Conservation (phyloP, 768 basidiomycete genomes). For the Paxillus involutus region DNA sequence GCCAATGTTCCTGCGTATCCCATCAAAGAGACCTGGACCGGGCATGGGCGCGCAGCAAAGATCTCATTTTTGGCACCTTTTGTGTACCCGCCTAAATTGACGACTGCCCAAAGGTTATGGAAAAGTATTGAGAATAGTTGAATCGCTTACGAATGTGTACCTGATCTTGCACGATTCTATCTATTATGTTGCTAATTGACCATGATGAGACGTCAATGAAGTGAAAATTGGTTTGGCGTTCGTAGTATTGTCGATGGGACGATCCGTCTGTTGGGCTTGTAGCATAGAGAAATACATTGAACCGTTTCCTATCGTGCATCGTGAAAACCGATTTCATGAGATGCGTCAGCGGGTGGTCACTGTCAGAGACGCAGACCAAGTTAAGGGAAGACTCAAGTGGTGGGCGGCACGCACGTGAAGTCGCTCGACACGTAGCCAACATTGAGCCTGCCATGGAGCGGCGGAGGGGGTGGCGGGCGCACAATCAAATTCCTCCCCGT, state of each 20-base stretch:
- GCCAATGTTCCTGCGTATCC: constrained; percentile 51
- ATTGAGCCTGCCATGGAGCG: constrained; percentile 39
- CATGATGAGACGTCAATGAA: constrained; percentile 44
- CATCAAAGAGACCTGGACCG: constrained; percentile 50
- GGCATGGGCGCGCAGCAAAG: constrained; percentile 48
- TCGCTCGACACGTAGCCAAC: constrained; percentile 51
- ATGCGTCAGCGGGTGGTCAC: constrained; percentile 52
- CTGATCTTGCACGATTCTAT: constrained; percentile 40
- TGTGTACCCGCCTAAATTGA: constrained; percentile 50
- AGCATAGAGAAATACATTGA: constrained; percentile 48
- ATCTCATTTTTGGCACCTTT: constrained; percentile 53
- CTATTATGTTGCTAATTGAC: constrained; percentile 35
- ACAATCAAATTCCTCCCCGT: constrained; percentile 24
- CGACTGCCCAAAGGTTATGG: constrained; percentile 27
- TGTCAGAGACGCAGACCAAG: constrained; percentile 12
- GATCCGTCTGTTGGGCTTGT: constrained; percentile 49
- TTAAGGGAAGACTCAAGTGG: neutral
- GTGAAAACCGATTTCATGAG: constrained; percentile 52
- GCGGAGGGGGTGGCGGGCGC: constrained; percentile 43
- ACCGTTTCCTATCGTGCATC: constrained; percentile 39
- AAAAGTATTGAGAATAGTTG: neutral
- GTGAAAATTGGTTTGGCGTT: constrained; percentile 33
- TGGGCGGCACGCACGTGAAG: constrained; percentile 35
- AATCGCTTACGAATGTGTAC: constrained; percentile 44
- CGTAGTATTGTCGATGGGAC: constrained; percentile 42